phyloP scores from a whole-genome alignment of 1,284 basidiomycete genomes.

The Grifola frondosa region DNA sequence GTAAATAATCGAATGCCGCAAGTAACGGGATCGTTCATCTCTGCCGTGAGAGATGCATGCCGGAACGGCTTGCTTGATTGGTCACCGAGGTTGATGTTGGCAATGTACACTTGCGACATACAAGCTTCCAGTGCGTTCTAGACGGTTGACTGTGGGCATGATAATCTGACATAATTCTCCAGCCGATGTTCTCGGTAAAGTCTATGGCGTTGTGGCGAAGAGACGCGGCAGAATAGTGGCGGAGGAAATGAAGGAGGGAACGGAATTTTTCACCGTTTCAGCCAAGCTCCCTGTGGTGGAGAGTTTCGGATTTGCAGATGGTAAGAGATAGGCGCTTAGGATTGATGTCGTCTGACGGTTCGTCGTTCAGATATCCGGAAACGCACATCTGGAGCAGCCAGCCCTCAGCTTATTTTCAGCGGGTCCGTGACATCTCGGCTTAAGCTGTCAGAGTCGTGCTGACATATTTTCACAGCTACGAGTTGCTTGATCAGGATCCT shows the following conservation, averaged over 20 bases:
- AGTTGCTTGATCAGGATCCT: conserved; percentile 89
- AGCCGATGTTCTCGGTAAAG: conserved; percentile 98
- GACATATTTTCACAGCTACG: conserved; percentile 53
- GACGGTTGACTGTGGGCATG: neutral
- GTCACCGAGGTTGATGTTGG: conserved; percentile 95
- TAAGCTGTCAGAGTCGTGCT: neutral
- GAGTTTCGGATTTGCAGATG: conserved; percentile 96
- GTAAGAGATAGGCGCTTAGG: too few relatives aligned
- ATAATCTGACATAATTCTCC: conserved; percentile 6
- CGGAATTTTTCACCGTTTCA: conserved; percentile 90
- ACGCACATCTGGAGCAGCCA: conserved; percentile 93
- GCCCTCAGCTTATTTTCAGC: conserved; percentile 94
- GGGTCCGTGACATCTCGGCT: conserved; percentile 55
- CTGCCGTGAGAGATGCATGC: conserved; percentile 87
- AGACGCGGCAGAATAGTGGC: conserved; percentile 90
- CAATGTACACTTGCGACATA: conserved; percentile 99
- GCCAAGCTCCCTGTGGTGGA: conserved; percentile 95
- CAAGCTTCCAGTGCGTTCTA: conserved; percentile 86
- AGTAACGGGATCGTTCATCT: conserved; percentile 87
- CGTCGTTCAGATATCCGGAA: conserved; percentile 82
- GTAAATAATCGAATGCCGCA: conserved; percentile 46
- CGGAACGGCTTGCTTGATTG: conserved; percentile 90
- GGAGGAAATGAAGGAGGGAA: conserved; percentile 99
- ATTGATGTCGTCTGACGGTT: too few relatives aligned
- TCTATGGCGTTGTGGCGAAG: conserved; percentile 92